Evolutionary conservation across 2,329 filamentous ascomycete species (phyloP).

Genomic region (Hymenotorrendiella dingleyae): DNA sequence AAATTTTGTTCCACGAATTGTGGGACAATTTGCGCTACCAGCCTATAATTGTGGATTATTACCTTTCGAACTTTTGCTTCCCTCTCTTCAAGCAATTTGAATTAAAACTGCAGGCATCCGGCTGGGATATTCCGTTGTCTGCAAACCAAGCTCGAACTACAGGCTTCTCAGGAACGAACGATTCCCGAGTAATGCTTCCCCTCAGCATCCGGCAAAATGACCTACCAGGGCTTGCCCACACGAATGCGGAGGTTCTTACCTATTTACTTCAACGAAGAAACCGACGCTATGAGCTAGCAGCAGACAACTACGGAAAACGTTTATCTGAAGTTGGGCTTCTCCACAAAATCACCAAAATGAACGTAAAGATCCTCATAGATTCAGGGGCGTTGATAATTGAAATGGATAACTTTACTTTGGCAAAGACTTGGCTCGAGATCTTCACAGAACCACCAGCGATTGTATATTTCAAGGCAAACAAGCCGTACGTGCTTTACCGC

Average conservation of each 20-base stretch:
- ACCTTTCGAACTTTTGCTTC: constrained; percentile 58
- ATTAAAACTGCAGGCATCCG: constrained; percentile 57
- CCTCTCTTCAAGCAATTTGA: constrained; percentile 61
- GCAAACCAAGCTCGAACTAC: constrained; percentile 43
- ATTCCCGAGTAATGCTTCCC: constrained; percentile 54
- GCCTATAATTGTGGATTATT: constrained; percentile 51
- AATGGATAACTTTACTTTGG: constrained; percentile 39
- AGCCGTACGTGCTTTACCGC: constrained; percentile 14
- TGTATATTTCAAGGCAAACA: constrained; percentile 16
- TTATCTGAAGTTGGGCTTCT: constrained; percentile 43
- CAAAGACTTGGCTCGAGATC: constrained; percentile 19
- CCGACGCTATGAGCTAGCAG: constrained; percentile 38
- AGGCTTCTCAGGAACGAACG: constrained; percentile 69
- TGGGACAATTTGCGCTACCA: constrained; percentile 45
- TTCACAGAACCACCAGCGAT: constrained; percentile 5
- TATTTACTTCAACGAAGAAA: constrained; percentile 51
- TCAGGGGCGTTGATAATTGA: constrained; percentile 60
- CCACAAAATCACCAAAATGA: constrained; percentile 27
- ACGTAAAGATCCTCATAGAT: constrained; percentile 54
- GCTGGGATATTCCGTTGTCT: constrained; percentile 59
- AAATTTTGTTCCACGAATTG: constrained; percentile 42
- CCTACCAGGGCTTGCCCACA: constrained; percentile 48
- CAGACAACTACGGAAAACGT: constrained; percentile 37
- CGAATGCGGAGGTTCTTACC: constrained; percentile 56
- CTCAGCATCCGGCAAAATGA: constrained; percentile 57